Evolutionary conservation across 805 yeast genomes (phyloP).

Genomic region (Starmerella apis): DNA sequence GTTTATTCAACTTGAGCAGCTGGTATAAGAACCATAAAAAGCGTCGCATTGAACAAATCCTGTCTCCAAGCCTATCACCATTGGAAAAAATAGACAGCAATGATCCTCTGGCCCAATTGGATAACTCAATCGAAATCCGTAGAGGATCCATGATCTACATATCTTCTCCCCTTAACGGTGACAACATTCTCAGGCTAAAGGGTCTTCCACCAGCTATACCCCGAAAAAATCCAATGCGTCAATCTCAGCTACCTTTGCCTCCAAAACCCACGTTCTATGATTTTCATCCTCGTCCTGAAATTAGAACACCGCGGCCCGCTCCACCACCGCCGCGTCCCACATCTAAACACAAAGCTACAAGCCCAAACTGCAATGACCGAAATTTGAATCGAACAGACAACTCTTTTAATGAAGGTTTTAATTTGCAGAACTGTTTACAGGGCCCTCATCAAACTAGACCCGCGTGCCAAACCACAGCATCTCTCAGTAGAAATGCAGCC

Average conservation of each 20-base stretch:
- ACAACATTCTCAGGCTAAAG: background rate
- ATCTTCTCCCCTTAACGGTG: background rate
- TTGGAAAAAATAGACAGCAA: conserved; percentile 5
- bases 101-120: background rate
- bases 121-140: background rate
- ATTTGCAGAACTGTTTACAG: too few species aligned
- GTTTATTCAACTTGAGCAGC: conserved; percentile 3
- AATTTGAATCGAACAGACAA: too few species aligned
- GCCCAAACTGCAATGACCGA: background rate
- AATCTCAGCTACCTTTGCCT: background rate
- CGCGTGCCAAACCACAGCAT: too few species aligned
- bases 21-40: background rate
- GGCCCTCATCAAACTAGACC: too few species aligned
- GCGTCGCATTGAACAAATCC: background rate
- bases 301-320: conserved; percentile 7
- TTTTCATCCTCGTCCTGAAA: conserved; percentile 7
- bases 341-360: background rate
- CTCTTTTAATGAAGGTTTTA: too few species aligned
- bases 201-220: background rate
- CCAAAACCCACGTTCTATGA: conserved; percentile 1
- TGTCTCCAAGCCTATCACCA: background rate
- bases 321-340: conserved; percentile 9
- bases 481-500: too few species aligned
- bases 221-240: background rate
- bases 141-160: background rate